Percentiles rank a stretch among this genome's conserved stretches.
Evolutionary conservation across 306 rosid genomes (phyloP).

Genomic region (Citrullus amarus): DNA sequence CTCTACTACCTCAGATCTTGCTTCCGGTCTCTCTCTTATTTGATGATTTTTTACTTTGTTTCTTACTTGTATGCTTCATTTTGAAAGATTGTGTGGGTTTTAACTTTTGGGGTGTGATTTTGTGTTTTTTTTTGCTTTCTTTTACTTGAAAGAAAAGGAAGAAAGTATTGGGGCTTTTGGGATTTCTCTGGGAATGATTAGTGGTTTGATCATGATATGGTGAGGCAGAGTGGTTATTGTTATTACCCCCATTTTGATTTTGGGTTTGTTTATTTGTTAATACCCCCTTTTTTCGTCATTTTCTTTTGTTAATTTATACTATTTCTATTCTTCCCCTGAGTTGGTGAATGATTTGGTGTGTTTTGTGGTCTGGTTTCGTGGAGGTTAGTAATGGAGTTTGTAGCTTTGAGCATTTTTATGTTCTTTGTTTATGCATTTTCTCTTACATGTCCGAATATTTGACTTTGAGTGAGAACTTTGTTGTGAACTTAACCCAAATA

Average conservation of each 20-base stretch:
- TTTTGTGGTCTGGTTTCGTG: background rate
- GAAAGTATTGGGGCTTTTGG: background rate
- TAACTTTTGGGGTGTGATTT: background rate
- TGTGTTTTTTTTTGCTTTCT: background rate
- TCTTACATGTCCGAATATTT: background rate
- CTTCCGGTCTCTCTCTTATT: conserved; percentile 39
- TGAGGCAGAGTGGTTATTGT: background rate
- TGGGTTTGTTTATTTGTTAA: background rate
- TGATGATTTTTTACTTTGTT: background rate
- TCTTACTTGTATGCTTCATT: background rate
- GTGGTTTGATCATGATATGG: background rate
- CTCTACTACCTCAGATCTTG: conserved; percentile 73
- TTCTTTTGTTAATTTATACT: background rate
- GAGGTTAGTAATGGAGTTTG: conserved; percentile 2
- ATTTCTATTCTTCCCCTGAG: background rate
- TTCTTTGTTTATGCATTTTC: background rate
- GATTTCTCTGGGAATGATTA: background rate
- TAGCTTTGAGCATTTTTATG: conserved; percentile 3
- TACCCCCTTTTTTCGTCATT: background rate
- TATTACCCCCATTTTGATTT: background rate
- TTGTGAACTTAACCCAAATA: background rate
- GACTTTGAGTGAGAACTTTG: background rate
- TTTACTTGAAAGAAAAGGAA: background rate
- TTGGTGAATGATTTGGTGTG: background rate
- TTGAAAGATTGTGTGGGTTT: background rate